These are phyloP conservation scores for Ceratocystis papillata DNA, from an alignment of 2,329 filamentous ascomycete species.

Conservation along the genomic window DNA sequence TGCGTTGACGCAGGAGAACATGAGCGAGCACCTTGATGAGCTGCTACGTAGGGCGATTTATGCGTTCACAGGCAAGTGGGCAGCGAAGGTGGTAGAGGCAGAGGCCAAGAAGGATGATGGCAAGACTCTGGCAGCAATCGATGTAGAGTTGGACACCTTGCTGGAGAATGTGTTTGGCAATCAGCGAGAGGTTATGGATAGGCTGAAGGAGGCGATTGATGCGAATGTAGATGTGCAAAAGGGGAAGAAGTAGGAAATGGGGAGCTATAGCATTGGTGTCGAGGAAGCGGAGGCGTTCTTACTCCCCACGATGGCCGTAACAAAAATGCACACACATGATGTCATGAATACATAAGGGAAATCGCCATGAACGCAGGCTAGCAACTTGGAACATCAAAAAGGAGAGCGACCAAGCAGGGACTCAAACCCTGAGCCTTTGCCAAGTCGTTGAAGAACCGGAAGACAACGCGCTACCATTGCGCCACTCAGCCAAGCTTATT, in stretches of 20 bases:
- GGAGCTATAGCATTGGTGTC: conserved; percentile 27
- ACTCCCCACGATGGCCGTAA: neutral
- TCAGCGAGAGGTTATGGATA: conserved; percentile 48
- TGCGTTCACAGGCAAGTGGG: conserved; percentile 52
- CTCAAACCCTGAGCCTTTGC: conserved; percentile 25
- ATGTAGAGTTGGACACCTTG: conserved; percentile 46
- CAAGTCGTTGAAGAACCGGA: conserved; percentile 23
- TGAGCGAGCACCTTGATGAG: conserved; percentile 54
- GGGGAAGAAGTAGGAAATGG: conserved; percentile 34
- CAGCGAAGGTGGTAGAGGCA: conserved; percentile 41
- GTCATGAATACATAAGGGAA: neutral
- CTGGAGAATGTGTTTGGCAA: conserved; percentile 49
- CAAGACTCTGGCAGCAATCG: conserved; percentile 42
- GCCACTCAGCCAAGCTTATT: conserved; percentile 23
- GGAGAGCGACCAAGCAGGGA: conserved; percentile 24
- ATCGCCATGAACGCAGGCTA: neutral
- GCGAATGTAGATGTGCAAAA: conserved; percentile 45
- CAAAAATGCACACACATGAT: neutral
- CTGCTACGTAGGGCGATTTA: conserved; percentile 52
- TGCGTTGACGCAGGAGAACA: conserved; percentile 42
- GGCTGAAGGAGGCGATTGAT: conserved; percentile 51
- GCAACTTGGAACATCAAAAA: neutral
- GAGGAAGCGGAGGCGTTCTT: neutral
- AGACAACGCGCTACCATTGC: conserved; percentile 26
- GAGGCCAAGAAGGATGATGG: conserved; percentile 39